A percentile compares a stretch with the other conserved stretches of the same genome.
These are phyloP conservation scores for Backusella circina DNA, from an alignment of 192 early-diverging fungal genomes.

Conservation along the genomic window DNA sequence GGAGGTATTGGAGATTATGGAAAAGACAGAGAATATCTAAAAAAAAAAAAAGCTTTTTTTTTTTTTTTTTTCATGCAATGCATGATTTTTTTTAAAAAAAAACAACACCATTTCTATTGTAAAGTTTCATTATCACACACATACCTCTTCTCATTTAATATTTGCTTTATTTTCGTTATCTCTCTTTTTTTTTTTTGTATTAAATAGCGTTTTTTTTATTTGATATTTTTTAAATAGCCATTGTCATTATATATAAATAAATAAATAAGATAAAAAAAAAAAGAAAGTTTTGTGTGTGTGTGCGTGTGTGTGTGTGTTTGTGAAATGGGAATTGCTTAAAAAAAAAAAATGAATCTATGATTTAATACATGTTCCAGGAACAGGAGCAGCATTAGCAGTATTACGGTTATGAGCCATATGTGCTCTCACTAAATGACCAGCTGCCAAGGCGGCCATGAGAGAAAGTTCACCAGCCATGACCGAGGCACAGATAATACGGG, in stretches of 20 bases:
- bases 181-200: neutral
- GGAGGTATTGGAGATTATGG: slow-evolving; percentile 11
- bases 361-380: slow-evolving; percentile 41
- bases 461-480: slow-evolving; percentile 93
- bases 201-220: neutral
- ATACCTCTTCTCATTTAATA: too few relatives aligned
- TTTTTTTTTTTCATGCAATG: too few relatives aligned
- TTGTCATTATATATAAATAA: neutral
- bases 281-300: neutral
- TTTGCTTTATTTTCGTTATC: neutral
- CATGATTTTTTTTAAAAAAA: too few relatives aligned
- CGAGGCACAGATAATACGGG: slow-evolving; percentile 82
- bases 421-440: slow-evolving; percentile 86
- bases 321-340: neutral
- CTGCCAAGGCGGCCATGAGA: slow-evolving; percentile 78
- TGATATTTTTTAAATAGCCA: neutral
- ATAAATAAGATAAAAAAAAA: neutral
- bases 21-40: neutral
- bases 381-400: slow-evolving; percentile 16
- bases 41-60: too few relatives aligned
- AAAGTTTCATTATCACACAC: neutral
- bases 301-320: neutral
- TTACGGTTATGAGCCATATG: slow-evolving; percentile 89
- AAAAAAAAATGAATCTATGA: slow-evolving; percentile 7
- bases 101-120: too few relatives aligned